A percentile compares a stretch with the other conserved stretches of the same genome.
Evolutionary conservation across 78 protist species (phyloP).

Genomic region (Pelomyxa schiedti): DNA sequence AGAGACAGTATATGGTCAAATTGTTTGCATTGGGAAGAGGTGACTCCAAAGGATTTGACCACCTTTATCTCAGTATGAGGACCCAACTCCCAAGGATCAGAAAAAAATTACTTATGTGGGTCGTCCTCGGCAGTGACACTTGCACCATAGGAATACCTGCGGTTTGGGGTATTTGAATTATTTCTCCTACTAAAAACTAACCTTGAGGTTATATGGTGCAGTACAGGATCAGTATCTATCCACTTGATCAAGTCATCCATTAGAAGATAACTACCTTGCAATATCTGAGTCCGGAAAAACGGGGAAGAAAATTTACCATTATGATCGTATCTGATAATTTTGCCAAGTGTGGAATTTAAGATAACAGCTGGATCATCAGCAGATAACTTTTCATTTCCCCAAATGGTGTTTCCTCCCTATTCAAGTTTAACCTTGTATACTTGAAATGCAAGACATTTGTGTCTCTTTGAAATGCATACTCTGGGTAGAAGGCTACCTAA

Average conservation of each 20-base stretch:
- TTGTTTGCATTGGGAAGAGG: constrained; percentile 6
- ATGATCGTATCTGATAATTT: too few relatives aligned
- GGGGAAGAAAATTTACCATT: too few relatives aligned
- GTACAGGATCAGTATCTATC: not conserved
- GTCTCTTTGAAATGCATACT: too few relatives aligned
- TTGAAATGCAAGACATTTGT: too few relatives aligned
- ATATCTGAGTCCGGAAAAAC: too few relatives aligned
- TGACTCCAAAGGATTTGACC: constrained; percentile 9
- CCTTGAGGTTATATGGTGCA: not conserved
- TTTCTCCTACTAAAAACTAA: not conserved
- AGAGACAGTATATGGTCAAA: constrained; percentile 6
- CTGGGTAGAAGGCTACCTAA: constrained; percentile 4
- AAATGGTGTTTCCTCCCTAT: constrained; percentile 8
- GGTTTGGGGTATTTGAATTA: not conserved
- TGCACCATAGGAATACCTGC: not conserved
- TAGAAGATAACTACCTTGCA: not conserved
- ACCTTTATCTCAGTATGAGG: not conserved
- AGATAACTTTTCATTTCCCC: constrained; percentile 1
- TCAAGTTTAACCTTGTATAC: too few relatives aligned
- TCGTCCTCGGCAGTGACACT: not conserved
- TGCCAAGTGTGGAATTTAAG: not conserved
- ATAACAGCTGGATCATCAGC: not conserved
- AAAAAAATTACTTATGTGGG: not conserved
- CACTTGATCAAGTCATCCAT: not conserved
- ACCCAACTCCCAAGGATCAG: too few relatives aligned